These are phyloP conservation scores for Keithomyces neogunnii DNA, from an alignment of 2,329 filamentous ascomycete genomes.

Conservation along the genomic window DNA sequence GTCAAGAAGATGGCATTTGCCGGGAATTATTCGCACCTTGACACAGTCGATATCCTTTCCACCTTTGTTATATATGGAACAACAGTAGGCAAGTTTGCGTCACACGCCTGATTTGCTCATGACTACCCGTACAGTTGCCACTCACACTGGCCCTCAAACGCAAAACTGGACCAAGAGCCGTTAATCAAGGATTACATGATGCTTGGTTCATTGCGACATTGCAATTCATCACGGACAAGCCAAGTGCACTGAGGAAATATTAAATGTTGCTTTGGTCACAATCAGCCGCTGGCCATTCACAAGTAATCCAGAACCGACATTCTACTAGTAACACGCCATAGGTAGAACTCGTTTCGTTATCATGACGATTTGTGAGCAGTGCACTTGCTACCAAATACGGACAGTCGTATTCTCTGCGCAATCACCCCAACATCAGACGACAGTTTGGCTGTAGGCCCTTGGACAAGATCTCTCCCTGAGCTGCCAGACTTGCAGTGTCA, in stretches of 20 bases:
- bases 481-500: no score
- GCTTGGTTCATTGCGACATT: no score
- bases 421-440: no score
- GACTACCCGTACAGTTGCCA: not conserved
- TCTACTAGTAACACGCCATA: not conserved
- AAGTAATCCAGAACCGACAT: not conserved
- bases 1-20: not conserved
- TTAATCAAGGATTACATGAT: no score
- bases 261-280: slow-evolving; percentile 2
- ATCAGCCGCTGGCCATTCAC: not conserved
- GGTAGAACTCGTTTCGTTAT: not conserved
- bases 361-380: not conserved
- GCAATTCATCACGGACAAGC: not conserved
- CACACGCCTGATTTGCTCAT: not conserved
- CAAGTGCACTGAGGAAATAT: not conserved
- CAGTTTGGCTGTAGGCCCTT: no score
- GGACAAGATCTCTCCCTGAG: no score
- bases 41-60: no score
- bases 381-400: no score
- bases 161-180: no score
- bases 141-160: not conserved
- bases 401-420: no score
- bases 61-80: no score
- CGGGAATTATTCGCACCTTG: no score
- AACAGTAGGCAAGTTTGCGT: slow-evolving; percentile 3